These are phyloP conservation scores for Epichloe glyceriae DNA, from an alignment of 2,329 filamentous ascomycete species.

Conservation along the genomic window DNA sequence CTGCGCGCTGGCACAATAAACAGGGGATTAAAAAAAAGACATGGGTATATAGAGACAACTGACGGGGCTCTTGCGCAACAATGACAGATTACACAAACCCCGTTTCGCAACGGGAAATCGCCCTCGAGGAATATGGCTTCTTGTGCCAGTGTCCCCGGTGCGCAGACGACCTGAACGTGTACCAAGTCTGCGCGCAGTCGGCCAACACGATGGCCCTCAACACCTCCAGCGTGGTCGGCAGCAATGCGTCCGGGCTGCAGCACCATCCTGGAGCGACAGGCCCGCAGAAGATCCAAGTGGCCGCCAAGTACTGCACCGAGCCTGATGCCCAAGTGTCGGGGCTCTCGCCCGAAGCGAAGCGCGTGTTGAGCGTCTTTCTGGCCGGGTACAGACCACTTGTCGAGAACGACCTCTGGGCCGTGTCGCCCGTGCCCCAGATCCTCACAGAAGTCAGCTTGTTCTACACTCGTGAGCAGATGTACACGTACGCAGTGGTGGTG, in stretches of 20 bases:
- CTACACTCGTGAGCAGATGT: constrained; percentile 29
- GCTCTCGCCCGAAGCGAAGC: background rate
- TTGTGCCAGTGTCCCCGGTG: constrained; percentile 38
- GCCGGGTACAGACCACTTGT: constrained; percentile 13
- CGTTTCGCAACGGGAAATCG: constrained; percentile 26
- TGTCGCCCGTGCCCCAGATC: constrained; percentile 34
- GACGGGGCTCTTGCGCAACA: too few species aligned
- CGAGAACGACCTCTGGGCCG: constrained; percentile 28
- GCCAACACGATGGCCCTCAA: constrained; percentile 27
- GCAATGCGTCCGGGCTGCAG: constrained; percentile 5
- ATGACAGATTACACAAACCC: constrained; percentile 35
- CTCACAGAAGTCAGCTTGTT: constrained; percentile 32
- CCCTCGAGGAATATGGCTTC: constrained; percentile 39
- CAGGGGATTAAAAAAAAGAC: too few species aligned
- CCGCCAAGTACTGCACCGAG: background rate
- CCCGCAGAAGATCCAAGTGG: constrained; percentile 12
- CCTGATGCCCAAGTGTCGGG: background rate
- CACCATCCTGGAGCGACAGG: constrained; percentile 11
- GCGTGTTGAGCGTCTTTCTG: background rate
- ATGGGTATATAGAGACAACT: too few species aligned
- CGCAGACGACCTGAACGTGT: constrained; percentile 36
- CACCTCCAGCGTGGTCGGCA: constrained; percentile 28
- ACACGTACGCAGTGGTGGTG: constrained; percentile 30
- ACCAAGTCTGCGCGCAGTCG: constrained; percentile 34
- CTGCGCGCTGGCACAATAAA: too few species aligned